Conservation (phyloP, 441 rosid genomes). For the Flueggea neowawraea region DNA sequence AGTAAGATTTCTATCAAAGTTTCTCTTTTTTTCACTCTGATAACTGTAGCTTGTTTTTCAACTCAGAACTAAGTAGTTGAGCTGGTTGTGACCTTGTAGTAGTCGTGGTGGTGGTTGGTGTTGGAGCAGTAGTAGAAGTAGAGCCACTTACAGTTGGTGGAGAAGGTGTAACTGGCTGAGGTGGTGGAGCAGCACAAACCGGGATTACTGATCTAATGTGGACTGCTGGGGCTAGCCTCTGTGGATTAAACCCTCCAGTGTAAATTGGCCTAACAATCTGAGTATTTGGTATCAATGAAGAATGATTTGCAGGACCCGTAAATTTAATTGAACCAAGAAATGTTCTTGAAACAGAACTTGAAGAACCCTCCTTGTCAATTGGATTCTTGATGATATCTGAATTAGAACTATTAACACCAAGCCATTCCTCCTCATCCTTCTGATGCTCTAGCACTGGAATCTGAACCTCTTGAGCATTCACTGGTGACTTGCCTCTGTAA, state of each 20-base stretch:
- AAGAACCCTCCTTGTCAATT: slow-evolving; percentile 22
- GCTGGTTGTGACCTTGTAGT: slow-evolving; percentile 12
- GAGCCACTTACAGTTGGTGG: too few relatives aligned
- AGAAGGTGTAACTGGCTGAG: neutral
- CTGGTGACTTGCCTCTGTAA: too few relatives aligned
- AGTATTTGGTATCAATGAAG: slow-evolving; percentile 4
- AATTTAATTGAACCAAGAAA: slow-evolving; percentile 3
- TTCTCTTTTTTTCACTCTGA: slow-evolving; percentile 9
- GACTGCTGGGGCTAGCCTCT: slow-evolving; percentile 64
- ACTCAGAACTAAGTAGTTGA: slow-evolving; percentile 27
- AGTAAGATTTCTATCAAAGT: too few relatives aligned
- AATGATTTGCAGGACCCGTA: too few relatives aligned
- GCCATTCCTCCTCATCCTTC: too few relatives aligned
- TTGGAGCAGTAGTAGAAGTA: slow-evolving; percentile 15
- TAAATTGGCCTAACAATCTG: slow-evolving; percentile 20
- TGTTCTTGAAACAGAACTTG: slow-evolving; percentile 24
- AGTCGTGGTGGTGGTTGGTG: slow-evolving; percentile 7
- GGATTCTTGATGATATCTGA: slow-evolving; percentile 21
- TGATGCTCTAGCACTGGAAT: too few relatives aligned
- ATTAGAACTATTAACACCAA: too few relatives aligned
- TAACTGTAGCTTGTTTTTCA: slow-evolving; percentile 32
- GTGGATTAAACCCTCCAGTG: slow-evolving; percentile 38
- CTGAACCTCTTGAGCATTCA: too few relatives aligned
- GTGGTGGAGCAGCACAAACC: slow-evolving; percentile 68
- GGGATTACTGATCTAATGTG: slow-evolving; percentile 79